These are phyloP conservation scores for Setaria italica DNA, from an alignment of 202 grass and related monocot genomes.

Conservation along the genomic window DNA sequence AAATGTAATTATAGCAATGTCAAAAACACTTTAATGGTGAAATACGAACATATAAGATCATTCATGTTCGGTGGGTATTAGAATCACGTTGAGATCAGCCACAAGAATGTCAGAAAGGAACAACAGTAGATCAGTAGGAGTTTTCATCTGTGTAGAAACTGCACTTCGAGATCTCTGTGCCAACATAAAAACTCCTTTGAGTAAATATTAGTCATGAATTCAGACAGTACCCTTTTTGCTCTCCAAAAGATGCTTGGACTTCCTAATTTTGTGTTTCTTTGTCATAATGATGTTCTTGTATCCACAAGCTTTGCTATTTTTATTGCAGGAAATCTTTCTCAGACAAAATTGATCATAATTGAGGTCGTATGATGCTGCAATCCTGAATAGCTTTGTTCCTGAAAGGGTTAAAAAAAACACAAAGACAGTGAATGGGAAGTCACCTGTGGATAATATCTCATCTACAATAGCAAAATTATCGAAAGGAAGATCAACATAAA, in stretches of 20 bases:
- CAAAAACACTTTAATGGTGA: slow-evolving; percentile 21
- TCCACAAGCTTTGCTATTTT: slow-evolving; percentile 8
- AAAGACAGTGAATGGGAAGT: background rate
- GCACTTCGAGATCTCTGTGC: slow-evolving; percentile 15
- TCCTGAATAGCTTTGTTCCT: slow-evolving; percentile 35
- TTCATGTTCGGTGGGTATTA: background rate
- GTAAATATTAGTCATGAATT: slow-evolving; percentile 42
- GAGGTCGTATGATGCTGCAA: background rate
- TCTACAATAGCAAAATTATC: background rate
- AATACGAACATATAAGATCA: slow-evolving; percentile 7
- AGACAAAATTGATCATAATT: slow-evolving; percentile 22
- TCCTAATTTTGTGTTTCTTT: slow-evolving; percentile 63
- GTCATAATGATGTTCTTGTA: slow-evolving; percentile 57
- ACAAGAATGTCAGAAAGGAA: slow-evolving; percentile 19
- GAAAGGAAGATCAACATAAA: background rate
- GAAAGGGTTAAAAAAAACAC: background rate
- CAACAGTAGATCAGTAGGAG: background rate
- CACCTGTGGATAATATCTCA: background rate
- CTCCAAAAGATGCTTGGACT: slow-evolving; percentile 52
- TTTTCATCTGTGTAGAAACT: slow-evolving; percentile 30
- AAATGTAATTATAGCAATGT: slow-evolving; percentile 21
- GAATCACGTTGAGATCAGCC: background rate
- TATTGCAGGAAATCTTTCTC: background rate
- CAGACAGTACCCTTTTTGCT: slow-evolving; percentile 67
- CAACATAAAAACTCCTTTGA: slow-evolving; percentile 33